Percentiles rank a stretch among this genome's conserved stretches.
Evolutionary conservation across 768 basidiomycete genomes (phyloP).

Genomic region (Leccinum longicurvipes): DNA sequence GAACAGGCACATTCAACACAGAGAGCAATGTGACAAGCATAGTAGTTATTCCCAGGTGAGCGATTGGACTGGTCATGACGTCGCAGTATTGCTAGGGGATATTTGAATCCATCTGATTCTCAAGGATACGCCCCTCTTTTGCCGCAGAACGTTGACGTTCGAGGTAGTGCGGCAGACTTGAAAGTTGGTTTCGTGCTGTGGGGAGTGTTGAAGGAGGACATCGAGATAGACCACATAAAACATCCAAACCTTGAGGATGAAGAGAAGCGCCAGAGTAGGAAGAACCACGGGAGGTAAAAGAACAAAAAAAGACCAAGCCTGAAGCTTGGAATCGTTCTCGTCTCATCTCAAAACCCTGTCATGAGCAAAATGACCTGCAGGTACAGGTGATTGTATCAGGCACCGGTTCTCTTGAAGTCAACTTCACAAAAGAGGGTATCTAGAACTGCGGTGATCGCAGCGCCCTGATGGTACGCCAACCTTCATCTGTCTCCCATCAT

Average conservation of each 20-base stretch:
- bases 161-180: slow-evolving; percentile 42
- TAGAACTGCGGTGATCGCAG: slow-evolving; percentile 30
- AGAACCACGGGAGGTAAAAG: slow-evolving; percentile 60
- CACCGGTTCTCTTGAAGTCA: slow-evolving; percentile 36
- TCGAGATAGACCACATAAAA: slow-evolving; percentile 60
- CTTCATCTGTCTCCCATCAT: neutral
- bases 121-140: slow-evolving; percentile 69
- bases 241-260: slow-evolving; percentile 43
- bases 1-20: slow-evolving; percentile 46
- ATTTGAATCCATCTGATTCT: slow-evolving; percentile 61
- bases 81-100: slow-evolving; percentile 47
- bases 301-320: slow-evolving; percentile 57
- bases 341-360: slow-evolving; percentile 38
- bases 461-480: slow-evolving; percentile 13
- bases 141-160: slow-evolving; percentile 55
- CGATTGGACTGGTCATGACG: slow-evolving; percentile 61
- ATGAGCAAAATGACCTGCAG: slow-evolving; percentile 49
- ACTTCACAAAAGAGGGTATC: slow-evolving; percentile 31
- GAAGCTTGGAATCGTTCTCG: slow-evolving; percentile 41
- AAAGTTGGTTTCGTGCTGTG: slow-evolving; percentile 66
- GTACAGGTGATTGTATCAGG: slow-evolving; percentile 35
- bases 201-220: slow-evolving; percentile 62
- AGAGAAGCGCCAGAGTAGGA: slow-evolving; percentile 44
- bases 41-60: slow-evolving; percentile 54
- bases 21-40: slow-evolving; percentile 41